Conservation (phyloP, 2,329 filamentous ascomycete species). For the Aspergillus flavus region DNA sequence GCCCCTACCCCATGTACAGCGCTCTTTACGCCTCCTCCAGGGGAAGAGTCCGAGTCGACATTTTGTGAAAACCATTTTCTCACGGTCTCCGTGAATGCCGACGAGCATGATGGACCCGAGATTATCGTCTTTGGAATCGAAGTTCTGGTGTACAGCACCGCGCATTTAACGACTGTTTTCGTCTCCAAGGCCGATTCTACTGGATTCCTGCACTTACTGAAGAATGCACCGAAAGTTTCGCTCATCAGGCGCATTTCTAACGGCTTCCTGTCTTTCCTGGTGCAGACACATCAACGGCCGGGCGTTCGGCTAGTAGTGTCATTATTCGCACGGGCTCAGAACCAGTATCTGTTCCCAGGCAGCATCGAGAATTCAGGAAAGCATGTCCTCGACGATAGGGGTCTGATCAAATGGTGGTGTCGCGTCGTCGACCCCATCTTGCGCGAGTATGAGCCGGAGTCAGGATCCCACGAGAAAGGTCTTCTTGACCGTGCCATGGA, state of each 20-base stretch:
- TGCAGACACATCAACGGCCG: slow-evolving; percentile 65
- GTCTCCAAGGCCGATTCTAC: slow-evolving; percentile 97
- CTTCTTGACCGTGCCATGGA: slow-evolving; percentile 31
- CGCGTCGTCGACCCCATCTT: slow-evolving; percentile 79
- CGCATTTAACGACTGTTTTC: slow-evolving; percentile 81
- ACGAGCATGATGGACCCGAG: slow-evolving; percentile 40
- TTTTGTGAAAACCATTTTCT: slow-evolving; percentile 85
- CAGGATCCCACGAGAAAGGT: slow-evolving; percentile 36
- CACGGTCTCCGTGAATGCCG: slow-evolving; percentile 54
- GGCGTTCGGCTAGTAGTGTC: slow-evolving; percentile 75
- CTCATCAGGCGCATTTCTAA: slow-evolving; percentile 70
- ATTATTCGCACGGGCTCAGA: slow-evolving; percentile 87
- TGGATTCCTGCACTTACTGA: slow-evolving; percentile 73
- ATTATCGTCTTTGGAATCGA: slow-evolving; percentile 83
- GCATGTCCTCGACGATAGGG: slow-evolving; percentile 88
- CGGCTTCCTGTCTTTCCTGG: slow-evolving; percentile 74
- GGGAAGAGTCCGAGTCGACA: slow-evolving; percentile 72
- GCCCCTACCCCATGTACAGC: slow-evolving; percentile 73
- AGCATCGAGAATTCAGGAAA: slow-evolving; percentile 84
- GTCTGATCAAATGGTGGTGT: slow-evolving; percentile 95
- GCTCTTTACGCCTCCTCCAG: slow-evolving; percentile 77
- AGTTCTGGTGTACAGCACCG: slow-evolving; percentile 82
- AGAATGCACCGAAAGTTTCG: slow-evolving; percentile 65
- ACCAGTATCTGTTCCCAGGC: slow-evolving; percentile 92
- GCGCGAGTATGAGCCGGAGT: slow-evolving; percentile 47